phyloP scores from a whole-genome alignment of 345 rosid genomes.

The Excoecaria agallocha region DNA sequence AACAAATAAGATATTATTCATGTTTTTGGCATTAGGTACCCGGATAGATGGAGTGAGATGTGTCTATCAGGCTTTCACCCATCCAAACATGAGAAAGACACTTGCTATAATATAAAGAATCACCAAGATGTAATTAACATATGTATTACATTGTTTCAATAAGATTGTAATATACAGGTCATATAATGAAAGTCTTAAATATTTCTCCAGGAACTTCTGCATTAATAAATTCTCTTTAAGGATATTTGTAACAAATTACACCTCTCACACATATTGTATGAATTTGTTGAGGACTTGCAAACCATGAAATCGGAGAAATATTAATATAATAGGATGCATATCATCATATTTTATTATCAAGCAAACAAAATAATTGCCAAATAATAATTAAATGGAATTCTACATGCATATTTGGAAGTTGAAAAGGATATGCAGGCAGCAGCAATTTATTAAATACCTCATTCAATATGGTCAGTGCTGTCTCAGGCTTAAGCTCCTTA shows the following conservation, averaged over 20 bases:
- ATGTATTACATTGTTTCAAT: neutral
- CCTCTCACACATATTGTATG: neutral
- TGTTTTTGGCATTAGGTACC: neutral
- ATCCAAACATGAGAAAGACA: neutral
- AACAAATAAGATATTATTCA: neutral
- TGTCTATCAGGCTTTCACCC: neutral
- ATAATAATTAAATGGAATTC: neutral
- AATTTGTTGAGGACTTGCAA: neutral
- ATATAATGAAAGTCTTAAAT: neutral
- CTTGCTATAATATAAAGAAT: neutral
- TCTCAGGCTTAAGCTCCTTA: constrained; percentile 82
- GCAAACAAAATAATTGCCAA: neutral
- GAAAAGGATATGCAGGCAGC: constrained; percentile 11
- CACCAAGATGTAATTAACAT: neutral
- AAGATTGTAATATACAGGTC: neutral
- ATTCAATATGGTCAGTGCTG: constrained; percentile 68
- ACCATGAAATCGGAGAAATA: neutral
- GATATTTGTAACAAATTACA: neutral
- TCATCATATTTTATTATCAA: neutral
- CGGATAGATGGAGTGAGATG: neutral
- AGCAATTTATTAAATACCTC: constrained; percentile 46
- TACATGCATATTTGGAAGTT: neutral
- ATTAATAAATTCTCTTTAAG: neutral
- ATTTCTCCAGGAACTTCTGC: neutral
- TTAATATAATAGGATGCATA: no score